These are phyloP conservation scores for Trametes cubensis DNA, from an alignment of 768 basidiomycete genomes.

Conservation along the genomic window DNA sequence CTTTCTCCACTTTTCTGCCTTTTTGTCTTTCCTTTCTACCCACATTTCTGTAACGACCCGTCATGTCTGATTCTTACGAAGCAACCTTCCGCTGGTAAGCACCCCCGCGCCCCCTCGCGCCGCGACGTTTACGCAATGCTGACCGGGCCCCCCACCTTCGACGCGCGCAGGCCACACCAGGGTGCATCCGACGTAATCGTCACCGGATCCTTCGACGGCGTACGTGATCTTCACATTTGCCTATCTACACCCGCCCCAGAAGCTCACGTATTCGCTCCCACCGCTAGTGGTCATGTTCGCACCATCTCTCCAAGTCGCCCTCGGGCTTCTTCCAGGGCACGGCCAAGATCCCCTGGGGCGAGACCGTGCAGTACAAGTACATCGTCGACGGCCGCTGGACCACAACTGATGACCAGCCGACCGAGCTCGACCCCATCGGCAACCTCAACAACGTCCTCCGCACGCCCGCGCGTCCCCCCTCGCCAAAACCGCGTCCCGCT, in stretches of 20 bases:
- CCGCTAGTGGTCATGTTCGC: conserved; percentile 61
- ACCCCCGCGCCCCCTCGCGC: neutral
- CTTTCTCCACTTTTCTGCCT: conserved; percentile 3
- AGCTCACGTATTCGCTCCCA: conserved; percentile 16
- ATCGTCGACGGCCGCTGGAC: conserved; percentile 76
- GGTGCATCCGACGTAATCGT: conserved; percentile 62
- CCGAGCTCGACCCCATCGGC: conserved; percentile 62
- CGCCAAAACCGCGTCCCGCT: conserved; percentile 11
- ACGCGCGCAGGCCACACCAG: conserved; percentile 55
- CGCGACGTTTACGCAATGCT: conserved; percentile 10
- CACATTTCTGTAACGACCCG: conserved; percentile 21
- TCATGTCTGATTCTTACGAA: conserved; percentile 33
- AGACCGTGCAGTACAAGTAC: conserved; percentile 75
- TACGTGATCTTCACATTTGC: conserved; percentile 32
- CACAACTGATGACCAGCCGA: conserved; percentile 54
- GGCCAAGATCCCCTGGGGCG: conserved; percentile 59
- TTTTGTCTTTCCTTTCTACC: conserved; percentile 14
- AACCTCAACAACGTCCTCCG: conserved; percentile 72
- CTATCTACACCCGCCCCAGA: conserved; percentile 7
- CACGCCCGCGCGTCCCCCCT: conserved; percentile 50
- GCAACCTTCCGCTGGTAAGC: conserved; percentile 29
- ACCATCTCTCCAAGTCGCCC: conserved; percentile 53
- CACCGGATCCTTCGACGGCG: conserved; percentile 80
- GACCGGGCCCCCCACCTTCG: neutral
- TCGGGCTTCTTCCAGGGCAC: conserved; percentile 56